Conservation (phyloP, 257 asterid species). For the Solanum tacnaense region DNA sequence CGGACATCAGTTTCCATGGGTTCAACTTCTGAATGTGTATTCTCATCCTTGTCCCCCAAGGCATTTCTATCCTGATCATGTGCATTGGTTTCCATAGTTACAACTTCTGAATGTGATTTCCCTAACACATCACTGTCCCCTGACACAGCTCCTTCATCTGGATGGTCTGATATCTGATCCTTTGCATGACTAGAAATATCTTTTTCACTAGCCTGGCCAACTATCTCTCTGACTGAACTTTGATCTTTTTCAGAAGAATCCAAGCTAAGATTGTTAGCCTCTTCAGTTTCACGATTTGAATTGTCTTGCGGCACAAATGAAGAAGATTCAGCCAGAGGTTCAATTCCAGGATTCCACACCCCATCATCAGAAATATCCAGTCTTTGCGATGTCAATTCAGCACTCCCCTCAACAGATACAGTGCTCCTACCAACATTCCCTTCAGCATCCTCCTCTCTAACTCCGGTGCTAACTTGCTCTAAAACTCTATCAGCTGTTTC, state of each 20-base stretch:
- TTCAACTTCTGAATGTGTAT: slow-evolving; percentile 2
- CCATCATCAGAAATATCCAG: slow-evolving; percentile 19
- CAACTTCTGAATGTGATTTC: slow-evolving; percentile 2
- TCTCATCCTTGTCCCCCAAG: neutral
- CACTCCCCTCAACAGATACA: slow-evolving; percentile 4
- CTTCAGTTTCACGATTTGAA: slow-evolving; percentile 4
- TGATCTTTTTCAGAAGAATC: slow-evolving; percentile 2
- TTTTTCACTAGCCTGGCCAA: slow-evolving; percentile 6
- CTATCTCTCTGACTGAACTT: slow-evolving; percentile 1
- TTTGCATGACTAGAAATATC: slow-evolving; percentile 4
- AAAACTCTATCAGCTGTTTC: slow-evolving; percentile 10
- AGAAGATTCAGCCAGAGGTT: slow-evolving; percentile 4
- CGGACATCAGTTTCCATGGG: neutral
- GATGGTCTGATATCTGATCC: slow-evolving; percentile 9
- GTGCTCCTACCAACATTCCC: neutral
- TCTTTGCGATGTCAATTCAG: neutral
- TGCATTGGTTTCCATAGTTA: neutral
- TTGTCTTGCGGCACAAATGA: slow-evolving; percentile 9
- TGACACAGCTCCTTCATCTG: slow-evolving; percentile 17
- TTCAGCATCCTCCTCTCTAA: slow-evolving; percentile 6
- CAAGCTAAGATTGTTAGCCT: neutral
- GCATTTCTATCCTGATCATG: neutral
- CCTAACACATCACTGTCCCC: slow-evolving; percentile 1
- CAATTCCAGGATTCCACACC: slow-evolving; percentile 32
- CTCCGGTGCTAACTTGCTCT: slow-evolving; percentile 7